Conservation (phyloP, 495 filamentous ascomycete genomes). For the Clohesyomyces aquaticus region DNA sequence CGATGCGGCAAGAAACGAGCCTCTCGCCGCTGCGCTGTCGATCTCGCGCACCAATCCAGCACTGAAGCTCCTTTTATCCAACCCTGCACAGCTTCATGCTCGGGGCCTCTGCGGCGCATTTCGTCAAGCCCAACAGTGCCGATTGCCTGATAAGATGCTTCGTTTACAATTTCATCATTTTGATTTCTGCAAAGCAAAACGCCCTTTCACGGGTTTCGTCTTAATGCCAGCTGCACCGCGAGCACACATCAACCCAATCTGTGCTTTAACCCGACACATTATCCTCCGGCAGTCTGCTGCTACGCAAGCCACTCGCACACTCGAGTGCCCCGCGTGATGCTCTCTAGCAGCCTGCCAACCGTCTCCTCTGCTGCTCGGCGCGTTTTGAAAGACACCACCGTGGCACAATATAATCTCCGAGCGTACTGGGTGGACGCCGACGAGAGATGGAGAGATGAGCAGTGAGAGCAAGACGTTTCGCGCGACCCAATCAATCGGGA, state of each 20-base stretch:
- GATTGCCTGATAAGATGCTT: background rate
- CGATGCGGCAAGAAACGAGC: background rate
- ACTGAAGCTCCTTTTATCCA: background rate
- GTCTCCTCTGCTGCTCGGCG: slow-evolving; percentile 7
- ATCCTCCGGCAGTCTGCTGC: too few relatives aligned
- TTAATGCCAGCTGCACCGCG: background rate
- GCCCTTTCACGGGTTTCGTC: background rate
- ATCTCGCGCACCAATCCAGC: background rate
- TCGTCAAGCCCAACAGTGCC: background rate
- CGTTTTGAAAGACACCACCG: background rate
- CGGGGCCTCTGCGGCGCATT: too few relatives aligned
- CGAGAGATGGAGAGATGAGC: background rate
- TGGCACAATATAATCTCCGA: slow-evolving; percentile 10
- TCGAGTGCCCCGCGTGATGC: background rate
- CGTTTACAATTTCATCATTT: too few relatives aligned
- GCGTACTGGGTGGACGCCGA: background rate
- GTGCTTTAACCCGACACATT: background rate
- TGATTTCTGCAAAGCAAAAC: background rate
- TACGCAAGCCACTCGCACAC: slow-evolving; percentile 8
- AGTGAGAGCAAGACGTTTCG: background rate
- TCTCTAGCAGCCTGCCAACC: background rate
- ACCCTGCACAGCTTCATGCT: too few relatives aligned
- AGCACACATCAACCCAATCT: background rate
- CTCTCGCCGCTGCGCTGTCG: background rate
- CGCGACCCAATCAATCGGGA: background rate